Conservation (phyloP, 2,329 filamentous ascomycete species). For the Neofusicoccum sp. region DNA sequence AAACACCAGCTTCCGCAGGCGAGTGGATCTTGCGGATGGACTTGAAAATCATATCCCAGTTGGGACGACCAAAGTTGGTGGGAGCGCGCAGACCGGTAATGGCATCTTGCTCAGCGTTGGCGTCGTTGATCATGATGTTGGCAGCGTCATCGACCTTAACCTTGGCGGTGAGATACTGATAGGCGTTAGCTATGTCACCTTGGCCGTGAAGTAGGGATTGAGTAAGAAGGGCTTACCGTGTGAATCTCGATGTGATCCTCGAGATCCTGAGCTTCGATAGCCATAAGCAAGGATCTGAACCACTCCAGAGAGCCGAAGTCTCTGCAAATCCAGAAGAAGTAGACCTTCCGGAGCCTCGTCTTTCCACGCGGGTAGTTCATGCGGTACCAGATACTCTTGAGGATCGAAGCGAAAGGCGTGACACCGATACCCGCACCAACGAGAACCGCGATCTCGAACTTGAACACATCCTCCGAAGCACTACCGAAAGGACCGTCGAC, state of each 20-base stretch:
- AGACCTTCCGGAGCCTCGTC: conserved; percentile 78
- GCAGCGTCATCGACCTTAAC: conserved; percentile 83
- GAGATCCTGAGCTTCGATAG: conserved; percentile 82
- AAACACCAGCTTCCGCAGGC: conserved; percentile 43
- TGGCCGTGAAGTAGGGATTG: conserved; percentile 13
- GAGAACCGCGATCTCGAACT: conserved; percentile 52
- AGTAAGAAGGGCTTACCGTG: conserved; percentile 48
- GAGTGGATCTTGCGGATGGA: conserved; percentile 69
- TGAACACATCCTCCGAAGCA: conserved; percentile 85
- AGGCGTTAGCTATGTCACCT: background rate
- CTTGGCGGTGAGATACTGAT: conserved; percentile 74
- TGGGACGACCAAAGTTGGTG: conserved; percentile 81
- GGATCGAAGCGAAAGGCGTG: conserved; percentile 52
- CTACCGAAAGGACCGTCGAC: conserved; percentile 83
- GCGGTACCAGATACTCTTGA: conserved; percentile 88
- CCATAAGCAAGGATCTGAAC: conserved; percentile 79
- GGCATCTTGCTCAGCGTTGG: conserved; percentile 77
- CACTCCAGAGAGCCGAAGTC: conserved; percentile 88
- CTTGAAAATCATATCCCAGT: conserved; percentile 89
- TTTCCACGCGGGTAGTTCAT: conserved; percentile 84
- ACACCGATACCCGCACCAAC: conserved; percentile 54
- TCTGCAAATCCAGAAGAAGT: conserved; percentile 90
- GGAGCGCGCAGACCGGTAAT: conserved; percentile 79
- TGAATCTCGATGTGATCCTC: conserved; percentile 85
- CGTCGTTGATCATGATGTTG: conserved; percentile 91